Percentiles rank a stretch among this genome's conserved stretches.
Conservation (phyloP, 2,329 filamentous ascomycete genomes). For the Pseudocercospora macadamiae region DNA sequence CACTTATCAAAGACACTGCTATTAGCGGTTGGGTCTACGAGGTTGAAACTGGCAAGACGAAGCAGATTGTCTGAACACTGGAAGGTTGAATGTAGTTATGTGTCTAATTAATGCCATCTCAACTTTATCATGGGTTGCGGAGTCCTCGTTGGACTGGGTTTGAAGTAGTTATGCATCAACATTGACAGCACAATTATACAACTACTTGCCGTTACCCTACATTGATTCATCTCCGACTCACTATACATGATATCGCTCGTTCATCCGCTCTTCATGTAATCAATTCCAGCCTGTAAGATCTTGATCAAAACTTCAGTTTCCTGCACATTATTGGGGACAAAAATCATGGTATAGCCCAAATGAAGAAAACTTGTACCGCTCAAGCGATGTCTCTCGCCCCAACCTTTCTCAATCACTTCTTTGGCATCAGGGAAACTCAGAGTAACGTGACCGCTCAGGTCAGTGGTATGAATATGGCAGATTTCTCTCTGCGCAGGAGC, state of each 20-base stretch:
- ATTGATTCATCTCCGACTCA: too few relatives aligned
- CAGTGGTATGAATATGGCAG: conserved; percentile 17
- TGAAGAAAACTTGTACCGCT: conserved; percentile 16
- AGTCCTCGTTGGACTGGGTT: too few relatives aligned
- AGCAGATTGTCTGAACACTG: conserved; percentile 47
- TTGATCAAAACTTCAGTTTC: conserved; percentile 11
- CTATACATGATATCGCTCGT: too few relatives aligned
- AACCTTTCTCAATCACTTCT: conserved; percentile 20
- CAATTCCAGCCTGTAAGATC: conserved; percentile 19
- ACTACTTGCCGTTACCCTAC: too few relatives aligned
- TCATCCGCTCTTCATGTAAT: conserved; percentile 13
- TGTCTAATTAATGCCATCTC: too few relatives aligned
- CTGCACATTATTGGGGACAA: conserved; percentile 14
- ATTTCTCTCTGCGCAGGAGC: conserved; percentile 15
- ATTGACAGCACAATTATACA: too few relatives aligned
- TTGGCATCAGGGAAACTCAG: conserved; percentile 18
- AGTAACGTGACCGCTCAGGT: conserved; percentile 21
- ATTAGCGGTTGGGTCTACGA: conserved; percentile 79
- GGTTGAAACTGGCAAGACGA: conserved; percentile 70
- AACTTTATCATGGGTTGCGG: too few relatives aligned
- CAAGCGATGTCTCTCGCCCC: conserved; percentile 22
- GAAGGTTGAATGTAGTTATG: too few relatives aligned
- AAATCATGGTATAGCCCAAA: conserved; percentile 23
- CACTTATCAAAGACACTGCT: conserved; percentile 62
- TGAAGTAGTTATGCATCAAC: too few relatives aligned